These are phyloP conservation scores for Phallus indusiatus DNA, from an alignment of 768 basidiomycete species.

Conservation along the genomic window DNA sequence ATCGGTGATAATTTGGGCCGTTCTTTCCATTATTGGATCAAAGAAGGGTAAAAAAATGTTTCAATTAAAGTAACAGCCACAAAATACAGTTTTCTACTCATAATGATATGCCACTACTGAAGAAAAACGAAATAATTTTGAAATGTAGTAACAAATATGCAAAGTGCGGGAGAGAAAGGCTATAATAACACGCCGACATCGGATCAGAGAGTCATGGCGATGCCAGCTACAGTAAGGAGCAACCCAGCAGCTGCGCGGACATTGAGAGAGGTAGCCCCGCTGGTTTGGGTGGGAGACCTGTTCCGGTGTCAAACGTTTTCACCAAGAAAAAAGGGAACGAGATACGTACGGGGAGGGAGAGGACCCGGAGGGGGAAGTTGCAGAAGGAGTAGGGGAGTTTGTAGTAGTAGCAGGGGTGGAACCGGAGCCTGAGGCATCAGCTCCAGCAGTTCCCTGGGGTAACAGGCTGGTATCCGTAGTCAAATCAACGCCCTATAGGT, in stretches of 20 bases:
- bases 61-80: background rate
- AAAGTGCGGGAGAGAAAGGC: background rate
- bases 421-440: constrained; percentile 38
- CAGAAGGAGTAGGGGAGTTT: constrained; percentile 15
- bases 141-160: background rate
- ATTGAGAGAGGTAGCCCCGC: background rate
- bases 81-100: background rate
- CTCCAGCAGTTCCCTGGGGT: constrained; percentile 37
- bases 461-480: background rate
- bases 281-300: constrained; percentile 8
- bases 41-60: background rate
- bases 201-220: background rate
- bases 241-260: background rate
- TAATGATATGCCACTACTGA: background rate
- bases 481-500: background rate
- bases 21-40: background rate
- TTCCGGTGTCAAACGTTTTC: background rate
- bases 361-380: constrained; percentile 13
- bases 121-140: background rate
- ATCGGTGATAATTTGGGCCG: background rate
- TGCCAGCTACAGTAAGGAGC: constrained; percentile 2
- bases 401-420: constrained; percentile 13
- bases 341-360: constrained; percentile 8
- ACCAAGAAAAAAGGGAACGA: background rate
- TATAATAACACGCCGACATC: background rate